These are phyloP conservation scores for Coemansia sp. DNA, from an alignment of 192 early-diverging fungal species.

Conservation along the genomic window DNA sequence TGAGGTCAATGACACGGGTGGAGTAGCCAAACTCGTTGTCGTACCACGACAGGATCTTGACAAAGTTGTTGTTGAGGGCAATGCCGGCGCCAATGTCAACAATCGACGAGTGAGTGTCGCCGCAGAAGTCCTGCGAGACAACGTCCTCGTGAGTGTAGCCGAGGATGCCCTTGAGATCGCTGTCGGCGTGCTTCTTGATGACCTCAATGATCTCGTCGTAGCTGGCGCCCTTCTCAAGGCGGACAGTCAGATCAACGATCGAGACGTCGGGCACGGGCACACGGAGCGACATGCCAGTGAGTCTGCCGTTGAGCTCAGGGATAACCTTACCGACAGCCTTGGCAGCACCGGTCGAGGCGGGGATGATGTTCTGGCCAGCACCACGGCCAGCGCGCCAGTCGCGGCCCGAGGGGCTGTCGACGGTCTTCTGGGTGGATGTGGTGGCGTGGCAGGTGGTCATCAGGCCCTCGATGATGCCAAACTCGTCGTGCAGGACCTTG, in stretches of 20 bases:
- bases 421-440: slow-evolving; percentile 99
- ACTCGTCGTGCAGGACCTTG: slow-evolving; percentile 95
- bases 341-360: slow-evolving; percentile 96
- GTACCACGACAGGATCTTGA: slow-evolving; percentile 96
- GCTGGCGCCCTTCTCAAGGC: slow-evolving; percentile 84
- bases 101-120: slow-evolving; percentile 88
- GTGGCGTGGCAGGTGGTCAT: slow-evolving; percentile 99
- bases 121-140: slow-evolving; percentile 94
- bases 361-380: slow-evolving; percentile 97
- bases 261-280: slow-evolving; percentile 93
- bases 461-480: slow-evolving; percentile 93
- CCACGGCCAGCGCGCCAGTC: slow-evolving; percentile 98
- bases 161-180: slow-evolving; percentile 84
- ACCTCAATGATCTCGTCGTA: slow-evolving; percentile 89
- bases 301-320: slow-evolving; percentile 89
- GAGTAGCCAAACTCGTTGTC: slow-evolving; percentile 94
- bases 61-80: slow-evolving; percentile 88
- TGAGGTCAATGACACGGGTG: slow-evolving; percentile 85
- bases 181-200: slow-evolving; percentile 84
- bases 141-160: slow-evolving; percentile 94
- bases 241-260: slow-evolving; percentile 95
- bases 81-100: slow-evolving; percentile 98
- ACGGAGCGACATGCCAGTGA: slow-evolving; percentile 99
- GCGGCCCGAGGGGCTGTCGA: slow-evolving; percentile 95
- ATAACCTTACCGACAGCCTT: slow-evolving; percentile 99